Base-by-base conservation (phyloP, 1,284 basidiomycete species). In the Baeospora myosura region DNA sequence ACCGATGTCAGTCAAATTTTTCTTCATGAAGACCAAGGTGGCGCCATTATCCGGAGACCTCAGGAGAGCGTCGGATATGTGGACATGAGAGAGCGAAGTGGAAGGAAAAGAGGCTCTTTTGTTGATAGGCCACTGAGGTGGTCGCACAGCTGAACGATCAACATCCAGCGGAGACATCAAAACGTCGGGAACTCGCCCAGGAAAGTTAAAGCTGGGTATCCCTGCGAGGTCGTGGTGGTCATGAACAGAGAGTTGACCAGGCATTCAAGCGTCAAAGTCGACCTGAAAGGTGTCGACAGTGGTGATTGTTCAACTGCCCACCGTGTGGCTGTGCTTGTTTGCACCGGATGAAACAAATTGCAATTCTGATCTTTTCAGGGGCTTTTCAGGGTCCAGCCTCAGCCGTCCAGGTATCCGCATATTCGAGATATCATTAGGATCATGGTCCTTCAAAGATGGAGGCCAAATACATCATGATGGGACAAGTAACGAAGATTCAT, bases 21-120 rank as follows among this genome's bases (percentile, higher is more conserved):
- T 77, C 59, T 88, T 81, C 42, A 85, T 80, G 42, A 96, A 72
- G 56, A 90, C 81, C 42, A 96, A 68, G 4, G 91, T 94, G 42
- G 78, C 76, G 14, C 90, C 89, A 44, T 73, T 65, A 65, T 95
- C 90, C 4, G 73, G 65, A 23, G 88, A 91, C 48, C 68, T 73
- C 33, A 67, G 62, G 20, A 88, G 59, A 17, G 87, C 88, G 31
- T 85, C 75, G 12, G 68, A 61, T 46, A 91, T 76, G 53, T 81
- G 75, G 6, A 61, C 65, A 48, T 71, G 69, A 42, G 64, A 72
- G 34, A 82, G 65, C 24, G 72, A 69, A 38, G 63, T 62, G 14
- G 68, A 62, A 42, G 37, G 50, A 51, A 28, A 41, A 42, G 47
- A 49, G 14, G 39, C 28, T 35, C 41, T 42, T 43, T 44, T 46